phyloP scores from a whole-genome alignment of 441 rosid genomes.

The Syzygium syzygioides region DNA sequence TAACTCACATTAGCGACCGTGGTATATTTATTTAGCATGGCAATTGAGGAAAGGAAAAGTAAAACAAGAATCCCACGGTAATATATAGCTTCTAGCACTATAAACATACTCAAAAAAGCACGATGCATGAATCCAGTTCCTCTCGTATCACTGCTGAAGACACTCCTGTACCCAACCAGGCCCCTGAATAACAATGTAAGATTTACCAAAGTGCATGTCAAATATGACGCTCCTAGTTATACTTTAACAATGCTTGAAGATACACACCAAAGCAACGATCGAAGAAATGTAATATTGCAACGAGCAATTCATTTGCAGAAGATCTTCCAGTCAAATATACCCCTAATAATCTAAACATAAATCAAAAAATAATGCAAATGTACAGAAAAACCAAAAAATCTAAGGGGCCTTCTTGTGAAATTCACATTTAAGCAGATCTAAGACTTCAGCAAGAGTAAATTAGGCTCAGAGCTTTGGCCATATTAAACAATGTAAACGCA shows the following conservation, averaged over 20 bases:
- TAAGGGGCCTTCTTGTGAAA: background rate
- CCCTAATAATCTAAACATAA: background rate
- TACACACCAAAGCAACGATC: background rate
- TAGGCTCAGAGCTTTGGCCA: background rate
- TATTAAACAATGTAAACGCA: background rate
- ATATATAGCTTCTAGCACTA: background rate
- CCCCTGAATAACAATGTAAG: conserved; percentile 42
- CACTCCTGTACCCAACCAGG: conserved; percentile 92
- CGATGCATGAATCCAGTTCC: conserved; percentile 99
- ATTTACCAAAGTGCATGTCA: background rate
- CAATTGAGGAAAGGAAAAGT: background rate
- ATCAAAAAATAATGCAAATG: background rate
- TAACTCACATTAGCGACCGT: background rate
- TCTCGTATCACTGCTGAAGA: conserved; percentile 95
- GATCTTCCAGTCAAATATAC: background rate
- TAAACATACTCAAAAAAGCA: conserved; percentile 74
- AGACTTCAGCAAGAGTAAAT: background rate
- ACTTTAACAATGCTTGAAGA: background rate
- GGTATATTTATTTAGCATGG: background rate
- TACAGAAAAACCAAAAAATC: background rate
- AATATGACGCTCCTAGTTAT: background rate
- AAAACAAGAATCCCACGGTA: conserved; percentile 1
- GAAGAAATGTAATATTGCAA: background rate
- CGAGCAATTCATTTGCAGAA: background rate
- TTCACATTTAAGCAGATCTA: background rate